These are phyloP conservation scores for Ceratobasidium sp. DNA, from an alignment of 1,284 basidiomycete genomes.

Conservation along the genomic window DNA sequence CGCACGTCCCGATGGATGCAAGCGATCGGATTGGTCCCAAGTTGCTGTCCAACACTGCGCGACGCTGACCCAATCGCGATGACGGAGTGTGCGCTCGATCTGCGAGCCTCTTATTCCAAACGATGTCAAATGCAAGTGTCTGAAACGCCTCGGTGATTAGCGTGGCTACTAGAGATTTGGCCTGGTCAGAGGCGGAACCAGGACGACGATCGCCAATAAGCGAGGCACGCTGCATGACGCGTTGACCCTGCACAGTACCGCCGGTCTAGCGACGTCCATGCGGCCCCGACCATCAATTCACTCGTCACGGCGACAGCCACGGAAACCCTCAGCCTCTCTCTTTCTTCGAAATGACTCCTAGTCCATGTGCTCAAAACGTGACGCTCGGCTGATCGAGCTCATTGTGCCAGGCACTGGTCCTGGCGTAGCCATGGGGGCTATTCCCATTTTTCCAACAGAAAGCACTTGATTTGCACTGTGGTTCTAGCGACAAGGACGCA, in stretches of 20 bases:
- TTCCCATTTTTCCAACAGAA: not conserved
- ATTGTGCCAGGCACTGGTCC: not conserved
- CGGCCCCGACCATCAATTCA: constrained; percentile 1
- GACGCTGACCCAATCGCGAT: constrained; percentile 29
- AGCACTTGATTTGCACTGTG: not conserved
- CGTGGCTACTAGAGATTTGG: not conserved
- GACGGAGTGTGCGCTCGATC: not conserved
- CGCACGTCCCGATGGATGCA: constrained; percentile 14
- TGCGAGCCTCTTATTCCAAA: constrained; percentile 1
- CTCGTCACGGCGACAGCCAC: not conserved
- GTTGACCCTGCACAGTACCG: not conserved
- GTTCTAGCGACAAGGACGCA: no score
- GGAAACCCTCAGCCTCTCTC: constrained; percentile 4
- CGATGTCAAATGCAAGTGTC: constrained; percentile 5
- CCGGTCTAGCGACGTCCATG: constrained; percentile 12
- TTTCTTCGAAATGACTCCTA: not conserved
- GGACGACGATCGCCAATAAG: not conserved
- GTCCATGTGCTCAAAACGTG: not conserved
- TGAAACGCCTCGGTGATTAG: constrained; percentile 20
- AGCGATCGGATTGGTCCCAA: constrained; percentile 34
- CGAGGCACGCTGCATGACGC: constrained; percentile 11
- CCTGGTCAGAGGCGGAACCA: constrained; percentile 9
- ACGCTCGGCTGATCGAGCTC: not conserved
- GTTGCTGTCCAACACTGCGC: constrained; percentile 17
- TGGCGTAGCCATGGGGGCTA: not conserved